Conservation (phyloP, 257 asterid genomes). For the Solanum clarkiae region DNA sequence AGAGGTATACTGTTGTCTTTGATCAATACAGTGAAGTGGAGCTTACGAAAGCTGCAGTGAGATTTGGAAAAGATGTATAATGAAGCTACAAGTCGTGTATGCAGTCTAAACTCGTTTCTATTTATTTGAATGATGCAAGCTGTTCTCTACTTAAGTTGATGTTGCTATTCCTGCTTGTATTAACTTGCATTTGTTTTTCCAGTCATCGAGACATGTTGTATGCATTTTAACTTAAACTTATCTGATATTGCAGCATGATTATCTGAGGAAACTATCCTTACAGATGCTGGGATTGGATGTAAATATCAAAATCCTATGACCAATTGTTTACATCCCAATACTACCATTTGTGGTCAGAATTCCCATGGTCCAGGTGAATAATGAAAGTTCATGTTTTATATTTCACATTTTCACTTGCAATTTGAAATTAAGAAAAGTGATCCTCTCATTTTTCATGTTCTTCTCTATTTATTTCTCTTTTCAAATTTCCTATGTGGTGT, state of each 20-base stretch:
- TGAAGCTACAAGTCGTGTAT: constrained; percentile 61
- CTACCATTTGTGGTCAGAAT: neutral
- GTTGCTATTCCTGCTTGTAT: neutral
- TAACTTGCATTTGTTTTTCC: neutral
- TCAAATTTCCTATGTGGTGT: neutral
- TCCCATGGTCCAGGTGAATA: neutral
- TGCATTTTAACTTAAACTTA: neutral
- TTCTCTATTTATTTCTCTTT: neutral
- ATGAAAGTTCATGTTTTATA: neutral
- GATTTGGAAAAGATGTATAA: constrained; percentile 61
- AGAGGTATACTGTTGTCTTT: constrained; percentile 60
- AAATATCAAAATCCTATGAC: neutral
- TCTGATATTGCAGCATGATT: neutral
- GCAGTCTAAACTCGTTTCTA: neutral
- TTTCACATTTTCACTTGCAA: neutral
- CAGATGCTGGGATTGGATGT: neutral
- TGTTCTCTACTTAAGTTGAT: neutral
- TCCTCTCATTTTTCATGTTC: neutral
- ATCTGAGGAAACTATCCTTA: constrained; percentile 44
- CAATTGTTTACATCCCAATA: constrained; percentile 13
- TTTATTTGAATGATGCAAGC: neutral
- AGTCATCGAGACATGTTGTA: neutral
- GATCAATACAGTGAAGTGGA: constrained; percentile 54
- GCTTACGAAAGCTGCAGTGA: constrained; percentile 55
- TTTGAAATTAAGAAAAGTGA: neutral